These are phyloP conservation scores for Trichoderma cornu-damae DNA, from an alignment of 2,329 filamentous ascomycete genomes.

Conservation along the genomic window DNA sequence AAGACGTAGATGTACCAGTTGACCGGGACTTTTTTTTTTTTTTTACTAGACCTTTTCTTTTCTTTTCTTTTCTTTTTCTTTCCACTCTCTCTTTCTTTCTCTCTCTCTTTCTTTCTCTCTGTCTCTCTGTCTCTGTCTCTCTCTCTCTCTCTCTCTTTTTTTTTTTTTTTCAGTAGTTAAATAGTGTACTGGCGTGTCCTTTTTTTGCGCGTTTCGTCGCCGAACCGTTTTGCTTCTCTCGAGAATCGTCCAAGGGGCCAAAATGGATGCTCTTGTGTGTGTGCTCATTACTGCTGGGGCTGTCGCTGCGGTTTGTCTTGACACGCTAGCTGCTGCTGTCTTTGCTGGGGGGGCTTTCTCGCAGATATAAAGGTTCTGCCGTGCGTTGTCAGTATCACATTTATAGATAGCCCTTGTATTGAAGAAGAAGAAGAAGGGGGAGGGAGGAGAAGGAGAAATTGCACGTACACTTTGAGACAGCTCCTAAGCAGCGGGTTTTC, in stretches of 20 bases:
- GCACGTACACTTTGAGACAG: conserved; percentile 32
- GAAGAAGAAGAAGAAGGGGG: too few species aligned
- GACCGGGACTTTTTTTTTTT: not conserved
- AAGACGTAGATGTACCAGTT: conserved; percentile 14
- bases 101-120: not conserved
- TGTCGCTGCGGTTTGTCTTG: not conserved
- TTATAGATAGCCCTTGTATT: too few species aligned
- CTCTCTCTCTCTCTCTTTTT: too few species aligned
- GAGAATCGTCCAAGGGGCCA: not conserved
- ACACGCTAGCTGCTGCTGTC: not conserved
- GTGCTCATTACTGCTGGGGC: not conserved
- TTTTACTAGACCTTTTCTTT: not conserved
- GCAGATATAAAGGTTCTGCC: conserved; percentile 32
- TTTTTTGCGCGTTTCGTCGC: not conserved
- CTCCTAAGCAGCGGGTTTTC: conserved; percentile 28
- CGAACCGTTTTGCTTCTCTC: not conserved
- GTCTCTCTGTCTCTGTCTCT: too few species aligned
- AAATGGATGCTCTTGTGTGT: not conserved
- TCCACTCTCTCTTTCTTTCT: too few species aligned
- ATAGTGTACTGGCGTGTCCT: not conserved
- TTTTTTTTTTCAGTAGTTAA: not conserved
- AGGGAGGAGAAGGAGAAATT: not conserved
- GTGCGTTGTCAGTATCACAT: conserved; percentile 11
- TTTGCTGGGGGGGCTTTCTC: conserved; percentile 24
- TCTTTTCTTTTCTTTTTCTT: not conserved